phyloP scores from a whole-genome alignment of 331 rosid genomes.

The Quercus lobata region DNA sequence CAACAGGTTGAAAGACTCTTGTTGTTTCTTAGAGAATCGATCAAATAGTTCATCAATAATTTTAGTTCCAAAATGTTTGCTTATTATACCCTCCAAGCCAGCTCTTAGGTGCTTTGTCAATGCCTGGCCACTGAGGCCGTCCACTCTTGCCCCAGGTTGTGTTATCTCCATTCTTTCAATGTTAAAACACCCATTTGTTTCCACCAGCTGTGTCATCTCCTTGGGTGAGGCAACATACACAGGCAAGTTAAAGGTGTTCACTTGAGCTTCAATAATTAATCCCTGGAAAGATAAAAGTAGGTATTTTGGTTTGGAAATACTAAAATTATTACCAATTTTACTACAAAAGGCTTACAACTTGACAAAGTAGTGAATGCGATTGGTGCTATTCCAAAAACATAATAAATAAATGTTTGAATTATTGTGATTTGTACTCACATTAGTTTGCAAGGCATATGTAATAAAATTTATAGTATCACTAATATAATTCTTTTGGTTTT shows the following conservation, averaged over 20 bases:
- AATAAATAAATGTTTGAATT: too few relatives aligned
- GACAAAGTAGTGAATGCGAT: too few relatives aligned
- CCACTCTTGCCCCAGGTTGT: slow-evolving; percentile 12
- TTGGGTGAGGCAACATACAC: slow-evolving; percentile 20
- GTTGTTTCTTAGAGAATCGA: slow-evolving; percentile 11
- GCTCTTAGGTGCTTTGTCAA: slow-evolving; percentile 28
- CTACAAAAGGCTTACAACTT: too few relatives aligned
- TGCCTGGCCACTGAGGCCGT: background rate
- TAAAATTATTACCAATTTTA: too few relatives aligned
- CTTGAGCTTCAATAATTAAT: slow-evolving; percentile 30
- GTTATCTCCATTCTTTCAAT: slow-evolving; percentile 29
- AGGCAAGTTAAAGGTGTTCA: slow-evolving; percentile 44
- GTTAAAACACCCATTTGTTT: slow-evolving; percentile 32
- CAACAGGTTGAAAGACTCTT: background rate
- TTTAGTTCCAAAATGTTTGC: slow-evolving; percentile 21
- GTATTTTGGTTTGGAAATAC: background rate
- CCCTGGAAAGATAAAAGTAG: background rate
- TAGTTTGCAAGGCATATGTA: too few relatives aligned
- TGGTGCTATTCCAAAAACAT: too few relatives aligned
- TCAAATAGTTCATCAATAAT: slow-evolving; percentile 28
- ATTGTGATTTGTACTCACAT: too few relatives aligned
- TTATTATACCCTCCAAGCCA: slow-evolving; percentile 24
- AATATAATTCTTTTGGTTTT: background rate
- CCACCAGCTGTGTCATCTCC: slow-evolving; percentile 24
- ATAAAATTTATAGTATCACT: too few relatives aligned